Base-by-base conservation (phyloP, 164 flowering plant genomes). In the Tinospora cordifolia region DNA sequence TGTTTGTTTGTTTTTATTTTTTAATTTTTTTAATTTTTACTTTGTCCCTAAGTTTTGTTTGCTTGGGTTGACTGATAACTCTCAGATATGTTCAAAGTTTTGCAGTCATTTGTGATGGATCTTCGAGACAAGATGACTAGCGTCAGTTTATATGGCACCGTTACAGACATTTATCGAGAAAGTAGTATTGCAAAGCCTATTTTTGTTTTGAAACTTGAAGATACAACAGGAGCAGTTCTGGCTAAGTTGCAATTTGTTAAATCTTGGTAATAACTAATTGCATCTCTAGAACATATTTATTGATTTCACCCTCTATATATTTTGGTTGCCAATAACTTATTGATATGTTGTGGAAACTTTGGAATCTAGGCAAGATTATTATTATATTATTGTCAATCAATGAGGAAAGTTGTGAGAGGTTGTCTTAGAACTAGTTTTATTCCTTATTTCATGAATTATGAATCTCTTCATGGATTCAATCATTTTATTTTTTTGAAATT, bases 121-220 rank as follows among this genome's bases (percentile, higher is more conserved):
- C 88, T 94, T 68, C 87, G 76, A 59, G 93, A 89, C 84, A 92
- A 90, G 86, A 94, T 92, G 97, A 89, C 86, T 73, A 74, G 89
- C 71, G 67, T 92, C 76, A 86, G 93, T 86, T 85, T 94, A 65
- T 92, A 88, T 81, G 99, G 96, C 69, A 82, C 75, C 64, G 87
- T 94, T 65, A 82, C 72, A 63, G 84, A 86, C 76, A 82, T 94
- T 11, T 66, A 65, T 14, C 75, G 76, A 65, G 90, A 87, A 47
- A 78, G 46, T 72, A 78, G 74, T 73, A 65, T 79, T 21, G 15
- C 73, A 57, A 81, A 79, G 65, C 65, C 76, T 70, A 62, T 81
- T 68, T 88, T 85, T 77, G 79, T 79, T 40, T 65, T 94, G 79
- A 85, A 69, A 78, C 80, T 94, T 71, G 81, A 86, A 76, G 97